Base-by-base conservation (phyloP, 2,329 filamentous ascomycete species). In the Beauveria asiatica region DNA sequence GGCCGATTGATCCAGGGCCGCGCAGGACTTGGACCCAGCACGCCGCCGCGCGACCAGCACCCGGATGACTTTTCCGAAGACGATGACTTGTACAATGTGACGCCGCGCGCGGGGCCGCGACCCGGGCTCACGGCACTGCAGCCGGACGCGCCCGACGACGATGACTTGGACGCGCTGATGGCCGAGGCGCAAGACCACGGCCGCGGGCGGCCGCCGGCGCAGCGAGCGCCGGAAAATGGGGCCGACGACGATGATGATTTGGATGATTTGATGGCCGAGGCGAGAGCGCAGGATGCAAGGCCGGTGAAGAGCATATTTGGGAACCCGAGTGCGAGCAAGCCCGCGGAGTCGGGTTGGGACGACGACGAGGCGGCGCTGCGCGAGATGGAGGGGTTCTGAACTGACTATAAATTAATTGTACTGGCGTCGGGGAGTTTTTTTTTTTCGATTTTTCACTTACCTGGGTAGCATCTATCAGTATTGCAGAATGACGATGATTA, bases 351-450 rank as follows among this genome's bases (percentile, higher is more conserved):
- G 41, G 71, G 76, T 25, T 85, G 82, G 69, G 81, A 78, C 1
- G 85, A 86, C 58, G 85, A 88, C 16, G 83, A 88, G 71, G 86
- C 84, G 62, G 85, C 81, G 1, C 86, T 91, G 83, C 83, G 80
- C 42, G 83, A 83, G 64, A 82, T 84, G 80, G 80, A 81, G 45
- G 81, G 77, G 0, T 63, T 82, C 25, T 83, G 79, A 42, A 1
- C 7, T 10, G n/a, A 37, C 16, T 25, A 25, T 5, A 17, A 39
- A 51, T 44, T 53, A 39, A 51, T 44, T 53, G 57, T 30, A 42
- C 23, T 33, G 57, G 57, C 49, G 57, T 41, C 19, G 17, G 2
- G 57, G 57, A 37, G 25, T 59, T 53, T 37, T 59, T n/a, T 57
- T 21, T 27, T 11, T 16, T 30, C 27, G 7, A 0, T 37, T 37